Percentiles rank a stretch among this genome's conserved stretches.
Evolutionary conservation across 768 basidiomycete species (phyloP).

Genomic region (Serendipita sp.): DNA sequence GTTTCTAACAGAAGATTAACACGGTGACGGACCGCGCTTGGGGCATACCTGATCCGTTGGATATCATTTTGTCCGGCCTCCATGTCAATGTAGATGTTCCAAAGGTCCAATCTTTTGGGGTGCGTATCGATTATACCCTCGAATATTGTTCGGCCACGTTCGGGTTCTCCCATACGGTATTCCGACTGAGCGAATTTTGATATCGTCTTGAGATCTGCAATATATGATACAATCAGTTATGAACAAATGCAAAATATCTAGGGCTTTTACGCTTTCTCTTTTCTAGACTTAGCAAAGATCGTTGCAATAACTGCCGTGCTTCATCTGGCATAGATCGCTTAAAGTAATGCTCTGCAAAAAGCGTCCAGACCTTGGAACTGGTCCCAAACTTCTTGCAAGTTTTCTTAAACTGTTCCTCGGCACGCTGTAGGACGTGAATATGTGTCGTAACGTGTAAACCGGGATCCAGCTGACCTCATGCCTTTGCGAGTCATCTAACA

Average conservation of each 20-base stretch:
- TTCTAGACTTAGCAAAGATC: slow-evolving; percentile 77
- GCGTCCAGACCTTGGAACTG: slow-evolving; percentile 87
- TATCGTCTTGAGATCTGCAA: slow-evolving; percentile 81
- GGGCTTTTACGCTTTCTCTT: slow-evolving; percentile 65
- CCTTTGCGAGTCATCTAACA: slow-evolving; percentile 74
- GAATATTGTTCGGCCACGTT: slow-evolving; percentile 88
- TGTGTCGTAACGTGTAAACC: not conserved
- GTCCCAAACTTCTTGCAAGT: slow-evolving; percentile 89
- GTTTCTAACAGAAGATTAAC: slow-evolving; percentile 31
- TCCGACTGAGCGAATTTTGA: slow-evolving; percentile 90
- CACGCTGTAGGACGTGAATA: slow-evolving; percentile 36
- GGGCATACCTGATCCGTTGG: slow-evolving; percentile 49
- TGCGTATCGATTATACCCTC: slow-evolving; percentile 94
- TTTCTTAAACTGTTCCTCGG: slow-evolving; percentile 79
- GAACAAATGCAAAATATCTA: too few relatives aligned
- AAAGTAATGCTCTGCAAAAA: slow-evolving; percentile 71
- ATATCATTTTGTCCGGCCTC: slow-evolving; percentile 69
- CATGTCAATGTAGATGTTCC: slow-evolving; percentile 96
- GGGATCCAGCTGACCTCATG: slow-evolving; percentile 35
- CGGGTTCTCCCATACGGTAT: slow-evolving; percentile 84
- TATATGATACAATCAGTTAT: not conserved
- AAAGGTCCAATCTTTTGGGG: slow-evolving; percentile 86
- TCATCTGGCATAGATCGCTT: slow-evolving; percentile 56
- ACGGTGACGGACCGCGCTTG: not conserved
- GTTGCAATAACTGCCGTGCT: slow-evolving; percentile 70